Percentiles rank a stretch among this genome's conserved stretches.
Evolutionary conservation across 352 stramenopile species (phyloP).

Genomic region (Pythium vanterpoolii): DNA sequence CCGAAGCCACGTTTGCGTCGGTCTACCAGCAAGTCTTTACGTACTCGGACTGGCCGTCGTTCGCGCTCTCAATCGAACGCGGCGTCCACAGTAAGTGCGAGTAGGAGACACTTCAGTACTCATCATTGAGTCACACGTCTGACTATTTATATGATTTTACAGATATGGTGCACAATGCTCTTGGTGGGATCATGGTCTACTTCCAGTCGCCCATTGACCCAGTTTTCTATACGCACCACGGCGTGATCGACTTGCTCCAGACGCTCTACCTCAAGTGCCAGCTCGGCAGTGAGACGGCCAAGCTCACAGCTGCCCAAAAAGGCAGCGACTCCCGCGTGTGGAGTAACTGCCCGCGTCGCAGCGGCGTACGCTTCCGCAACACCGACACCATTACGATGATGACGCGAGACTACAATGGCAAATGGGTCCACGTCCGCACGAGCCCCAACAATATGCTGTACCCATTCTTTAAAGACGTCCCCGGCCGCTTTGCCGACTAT

Average conservation of each 20-base stretch:
- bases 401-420: neutral
- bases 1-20: constrained; percentile 12
- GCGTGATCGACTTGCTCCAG: constrained; percentile 21
- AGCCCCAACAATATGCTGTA: constrained; percentile 42
- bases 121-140: neutral
- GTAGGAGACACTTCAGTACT: neutral
- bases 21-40: constrained; percentile 30
- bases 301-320: constrained; percentile 28
- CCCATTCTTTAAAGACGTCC: constrained; percentile 63
- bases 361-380: constrained; percentile 14
- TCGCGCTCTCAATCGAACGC: constrained; percentile 13
- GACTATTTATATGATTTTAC: neutral
- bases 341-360: constrained; percentile 26
- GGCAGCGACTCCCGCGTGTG: constrained; percentile 33
- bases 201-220: constrained; percentile 25
- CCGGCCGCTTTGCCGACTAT: constrained; percentile 35
- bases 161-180: constrained; percentile 21
- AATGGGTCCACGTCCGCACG: constrained; percentile 34
- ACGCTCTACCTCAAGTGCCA: constrained; percentile 28
- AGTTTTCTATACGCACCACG: constrained; percentile 27
- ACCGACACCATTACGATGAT: constrained; percentile 15
- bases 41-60: constrained; percentile 3
- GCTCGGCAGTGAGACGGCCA: constrained; percentile 14
- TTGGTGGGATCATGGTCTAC: constrained; percentile 18
- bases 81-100: constrained; percentile 25